phyloP scores from a whole-genome alignment of 1,284 basidiomycete genomes.

The Ustilago curta region DNA sequence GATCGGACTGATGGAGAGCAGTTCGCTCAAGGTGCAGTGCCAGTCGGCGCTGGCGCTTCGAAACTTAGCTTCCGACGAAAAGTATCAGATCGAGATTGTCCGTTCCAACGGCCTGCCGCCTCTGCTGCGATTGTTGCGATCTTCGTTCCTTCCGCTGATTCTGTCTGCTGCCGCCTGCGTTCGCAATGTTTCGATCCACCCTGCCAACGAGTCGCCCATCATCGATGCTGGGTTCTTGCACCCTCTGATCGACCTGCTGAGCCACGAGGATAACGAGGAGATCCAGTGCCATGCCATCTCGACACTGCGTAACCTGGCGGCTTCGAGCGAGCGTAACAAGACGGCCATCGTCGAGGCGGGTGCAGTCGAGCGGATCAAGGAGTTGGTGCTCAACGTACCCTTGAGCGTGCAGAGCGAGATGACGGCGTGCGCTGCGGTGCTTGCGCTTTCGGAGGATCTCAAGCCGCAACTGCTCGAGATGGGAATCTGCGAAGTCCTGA shows the following conservation, averaged over 20 bases:
- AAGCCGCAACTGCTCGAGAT: conserved; percentile 81
- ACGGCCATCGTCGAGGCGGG: conserved; percentile 97
- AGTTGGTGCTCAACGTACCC: conserved; percentile 92
- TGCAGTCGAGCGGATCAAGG: conserved; percentile 97
- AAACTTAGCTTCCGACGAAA: conserved; percentile 98
- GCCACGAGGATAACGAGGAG: conserved; percentile 99
- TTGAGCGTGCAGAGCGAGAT: conserved; percentile 99
- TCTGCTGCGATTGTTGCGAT: conserved; percentile 92
- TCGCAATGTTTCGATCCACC: conserved; percentile 98
- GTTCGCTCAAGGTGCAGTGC: conserved; percentile 97
- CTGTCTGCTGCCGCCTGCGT: conserved; percentile 98
- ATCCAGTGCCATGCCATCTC: conserved; percentile 99
- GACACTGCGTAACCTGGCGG: conserved; percentile 94
- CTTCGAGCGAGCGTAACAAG: conserved; percentile 98
- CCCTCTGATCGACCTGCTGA: conserved; percentile 93
- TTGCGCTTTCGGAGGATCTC: conserved; percentile 67
- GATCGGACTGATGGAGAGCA: conserved; percentile 95
- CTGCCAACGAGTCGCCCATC: conserved; percentile 97
- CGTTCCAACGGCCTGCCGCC: conserved; percentile 93
- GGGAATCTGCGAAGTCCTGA: conserved; percentile 97
- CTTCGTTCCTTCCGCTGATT: conserved; percentile 97
- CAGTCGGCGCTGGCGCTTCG: conserved; percentile 96
- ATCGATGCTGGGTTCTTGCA: conserved; percentile 98
- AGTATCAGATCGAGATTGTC: conserved; percentile 99
- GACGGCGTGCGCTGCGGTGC: conserved; percentile 92